Conservation (phyloP, 352 stramenopile genomes). For the Phytophthora tubulina region DNA sequence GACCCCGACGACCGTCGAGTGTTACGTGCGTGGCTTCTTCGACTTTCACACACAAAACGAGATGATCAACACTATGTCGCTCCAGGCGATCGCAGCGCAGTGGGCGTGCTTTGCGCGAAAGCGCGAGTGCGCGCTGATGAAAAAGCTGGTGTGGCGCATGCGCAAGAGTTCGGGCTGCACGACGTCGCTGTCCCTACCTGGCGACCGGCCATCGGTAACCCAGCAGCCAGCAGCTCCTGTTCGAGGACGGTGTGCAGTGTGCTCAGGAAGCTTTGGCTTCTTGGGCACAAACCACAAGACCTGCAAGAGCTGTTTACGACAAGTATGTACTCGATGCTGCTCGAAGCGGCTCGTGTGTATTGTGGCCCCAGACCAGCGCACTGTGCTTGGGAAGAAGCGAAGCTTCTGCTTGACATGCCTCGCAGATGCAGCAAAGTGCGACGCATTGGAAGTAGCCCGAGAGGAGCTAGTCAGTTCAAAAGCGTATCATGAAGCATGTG, state of each 20-base stretch:
- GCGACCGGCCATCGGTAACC: conserved; percentile 15
- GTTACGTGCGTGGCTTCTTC: conserved; percentile 62
- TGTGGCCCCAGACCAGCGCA: conserved; percentile 37
- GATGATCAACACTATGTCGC: conserved; percentile 51
- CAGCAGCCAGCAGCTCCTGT: conserved; percentile 20
- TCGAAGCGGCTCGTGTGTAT: conserved; percentile 47
- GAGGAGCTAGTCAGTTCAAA: conserved; percentile 48
- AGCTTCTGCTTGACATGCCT: conserved; percentile 48
- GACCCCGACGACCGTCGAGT: conserved; percentile 52
- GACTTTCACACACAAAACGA: conserved; percentile 55
- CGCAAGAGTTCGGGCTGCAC: conserved; percentile 40
- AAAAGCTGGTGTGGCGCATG: conserved; percentile 64
- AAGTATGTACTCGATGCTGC: conserved; percentile 45
- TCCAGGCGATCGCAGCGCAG: conserved; percentile 47
- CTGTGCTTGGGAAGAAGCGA: conserved; percentile 42
- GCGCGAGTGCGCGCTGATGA: conserved; percentile 52
- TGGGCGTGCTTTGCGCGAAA: conserved; percentile 47
- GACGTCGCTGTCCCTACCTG: conserved; percentile 15
- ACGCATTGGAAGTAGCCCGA: conserved; percentile 43
- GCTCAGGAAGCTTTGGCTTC: conserved; percentile 45
- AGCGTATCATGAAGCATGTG: conserved; percentile 33
- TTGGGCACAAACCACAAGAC: conserved; percentile 40
- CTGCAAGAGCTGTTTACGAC: conserved; percentile 45
- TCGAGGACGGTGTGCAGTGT: conserved; percentile 35
- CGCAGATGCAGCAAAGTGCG: conserved; percentile 39